Conservation (phyloP, 345 rosid species). For the Murraya paniculata region DNA sequence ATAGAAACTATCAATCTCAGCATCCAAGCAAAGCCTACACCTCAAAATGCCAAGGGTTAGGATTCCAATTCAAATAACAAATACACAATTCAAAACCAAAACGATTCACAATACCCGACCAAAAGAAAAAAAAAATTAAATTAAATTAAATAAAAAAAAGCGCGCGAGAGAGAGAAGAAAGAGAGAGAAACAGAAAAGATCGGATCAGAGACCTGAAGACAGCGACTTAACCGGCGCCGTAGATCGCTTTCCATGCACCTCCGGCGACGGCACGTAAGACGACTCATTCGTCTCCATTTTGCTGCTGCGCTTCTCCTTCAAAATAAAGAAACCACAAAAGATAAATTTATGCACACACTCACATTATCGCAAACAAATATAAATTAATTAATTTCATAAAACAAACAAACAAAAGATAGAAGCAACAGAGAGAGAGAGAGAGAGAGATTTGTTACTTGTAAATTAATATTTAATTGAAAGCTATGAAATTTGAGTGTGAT, state of each 20-base stretch:
- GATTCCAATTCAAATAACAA: background rate
- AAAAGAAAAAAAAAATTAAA: background rate
- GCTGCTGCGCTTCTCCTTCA: slow-evolving; percentile 15
- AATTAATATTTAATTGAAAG: background rate
- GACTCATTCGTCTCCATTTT: slow-evolving; percentile 91
- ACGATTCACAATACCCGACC: background rate
- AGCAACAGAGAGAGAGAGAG: background rate
- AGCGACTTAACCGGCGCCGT: slow-evolving; percentile 70
- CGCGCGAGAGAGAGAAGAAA: too few relatives aligned
- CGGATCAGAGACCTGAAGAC: slow-evolving; percentile 59
- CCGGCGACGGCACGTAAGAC: slow-evolving; percentile 77
- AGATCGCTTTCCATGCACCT: slow-evolving; percentile 62
- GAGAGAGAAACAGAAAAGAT: slow-evolving; percentile 26
- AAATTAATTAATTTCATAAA: background rate
- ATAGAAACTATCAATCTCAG: background rate
- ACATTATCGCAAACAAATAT: slow-evolving; percentile 1
- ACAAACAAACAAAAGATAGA: background rate
- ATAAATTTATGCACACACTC: background rate
- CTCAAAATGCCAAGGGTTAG: background rate
- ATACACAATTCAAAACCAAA: background rate
- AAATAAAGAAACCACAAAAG: background rate
- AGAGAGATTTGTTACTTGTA: background rate
- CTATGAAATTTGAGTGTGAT: background rate
- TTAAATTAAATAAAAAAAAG: too few relatives aligned
- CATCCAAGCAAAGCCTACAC: background rate